Conservation (phyloP, 257 asterid species). For the Fraxinus pennsylvanica region DNA sequence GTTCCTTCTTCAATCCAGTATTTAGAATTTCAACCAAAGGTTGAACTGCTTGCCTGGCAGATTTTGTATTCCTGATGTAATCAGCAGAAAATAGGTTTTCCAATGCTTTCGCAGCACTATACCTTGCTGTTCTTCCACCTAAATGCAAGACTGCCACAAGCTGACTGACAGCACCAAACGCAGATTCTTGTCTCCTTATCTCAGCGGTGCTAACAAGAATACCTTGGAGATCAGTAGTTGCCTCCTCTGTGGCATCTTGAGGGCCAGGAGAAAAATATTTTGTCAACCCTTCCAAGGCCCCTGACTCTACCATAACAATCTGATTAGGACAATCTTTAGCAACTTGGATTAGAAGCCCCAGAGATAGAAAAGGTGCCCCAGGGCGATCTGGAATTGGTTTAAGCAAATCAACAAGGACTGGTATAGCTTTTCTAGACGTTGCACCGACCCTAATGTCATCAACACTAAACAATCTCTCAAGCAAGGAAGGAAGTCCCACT, state of each 20-base stretch:
- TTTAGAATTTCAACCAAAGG: conserved; percentile 91
- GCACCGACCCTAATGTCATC: conserved; percentile 96
- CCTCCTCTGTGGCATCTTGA: conserved; percentile 95
- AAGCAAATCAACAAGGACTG: conserved; percentile 95
- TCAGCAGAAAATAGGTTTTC: conserved; percentile 95
- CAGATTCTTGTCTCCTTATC: conserved; percentile 93
- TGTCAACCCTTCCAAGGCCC: conserved; percentile 93
- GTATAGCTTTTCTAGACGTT: conserved; percentile 93
- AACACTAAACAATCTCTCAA: conserved; percentile 93
- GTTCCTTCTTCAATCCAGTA: conserved; percentile 96
- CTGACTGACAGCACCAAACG: conserved; percentile 93
- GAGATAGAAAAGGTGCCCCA: conserved; percentile 91
- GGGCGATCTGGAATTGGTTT: conserved; percentile 98
- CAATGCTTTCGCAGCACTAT: conserved; percentile 96
- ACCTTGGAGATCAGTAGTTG: conserved; percentile 93
- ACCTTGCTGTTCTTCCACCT: conserved; percentile 95
- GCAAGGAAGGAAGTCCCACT: conserved; percentile 80
- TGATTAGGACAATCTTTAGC: conserved; percentile 86
- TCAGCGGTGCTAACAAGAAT: conserved; percentile 91
- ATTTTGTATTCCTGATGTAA: conserved; percentile 89
- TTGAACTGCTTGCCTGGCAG: conserved; percentile 93
- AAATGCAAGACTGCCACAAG: conserved; percentile 92
- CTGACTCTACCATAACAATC: conserved; percentile 90
- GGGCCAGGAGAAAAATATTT: conserved; percentile 93
- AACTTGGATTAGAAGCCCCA: conserved; percentile 87